Conservation (phyloP, 441 rosid species). For the Theobroma grandiflorum region DNA sequence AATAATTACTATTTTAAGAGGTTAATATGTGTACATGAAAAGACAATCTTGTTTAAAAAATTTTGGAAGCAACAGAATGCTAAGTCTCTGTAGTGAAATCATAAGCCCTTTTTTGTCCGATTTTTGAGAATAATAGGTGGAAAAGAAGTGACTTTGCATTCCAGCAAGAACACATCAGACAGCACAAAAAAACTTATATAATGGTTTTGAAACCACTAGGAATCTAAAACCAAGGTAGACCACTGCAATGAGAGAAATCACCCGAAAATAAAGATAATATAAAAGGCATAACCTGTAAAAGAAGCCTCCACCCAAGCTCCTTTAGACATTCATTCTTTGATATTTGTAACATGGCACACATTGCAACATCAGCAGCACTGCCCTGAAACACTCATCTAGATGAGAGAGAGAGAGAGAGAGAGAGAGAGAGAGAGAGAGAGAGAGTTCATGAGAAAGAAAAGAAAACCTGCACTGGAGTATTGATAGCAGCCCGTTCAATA, state of each 20-base stretch:
- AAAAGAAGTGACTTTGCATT: not conserved
- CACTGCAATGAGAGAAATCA: constrained; percentile 1
- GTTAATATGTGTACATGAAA: not conserved
- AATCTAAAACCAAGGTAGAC: not conserved
- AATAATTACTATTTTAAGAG: not conserved
- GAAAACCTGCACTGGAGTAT: constrained; percentile 96
- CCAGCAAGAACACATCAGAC: constrained; percentile 4
- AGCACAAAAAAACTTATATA: not conserved
- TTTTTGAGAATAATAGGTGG: no score
- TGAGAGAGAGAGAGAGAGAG: constrained; percentile 28
- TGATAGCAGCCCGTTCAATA: constrained; percentile 93
- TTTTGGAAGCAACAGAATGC: constrained; percentile 3
- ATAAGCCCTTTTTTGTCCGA: not conserved
- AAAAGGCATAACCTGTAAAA: constrained; percentile 73
- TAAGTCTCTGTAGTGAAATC: not conserved
- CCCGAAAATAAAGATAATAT: constrained; percentile 9
- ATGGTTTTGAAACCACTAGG: not conserved
- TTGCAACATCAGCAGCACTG: constrained; percentile 99
- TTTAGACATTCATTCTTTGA: constrained; percentile 60
- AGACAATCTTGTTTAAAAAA: not conserved
- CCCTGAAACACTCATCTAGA: constrained; percentile 60
- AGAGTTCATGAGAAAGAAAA: constrained; percentile 22
- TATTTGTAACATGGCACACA: constrained; percentile 97
- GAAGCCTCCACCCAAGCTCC: constrained; percentile 94
- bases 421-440: constrained; percentile 15